These are phyloP conservation scores for Pyrus hybrid DNA, from an alignment of 331 rosid genomes.

Conservation along the genomic window DNA sequence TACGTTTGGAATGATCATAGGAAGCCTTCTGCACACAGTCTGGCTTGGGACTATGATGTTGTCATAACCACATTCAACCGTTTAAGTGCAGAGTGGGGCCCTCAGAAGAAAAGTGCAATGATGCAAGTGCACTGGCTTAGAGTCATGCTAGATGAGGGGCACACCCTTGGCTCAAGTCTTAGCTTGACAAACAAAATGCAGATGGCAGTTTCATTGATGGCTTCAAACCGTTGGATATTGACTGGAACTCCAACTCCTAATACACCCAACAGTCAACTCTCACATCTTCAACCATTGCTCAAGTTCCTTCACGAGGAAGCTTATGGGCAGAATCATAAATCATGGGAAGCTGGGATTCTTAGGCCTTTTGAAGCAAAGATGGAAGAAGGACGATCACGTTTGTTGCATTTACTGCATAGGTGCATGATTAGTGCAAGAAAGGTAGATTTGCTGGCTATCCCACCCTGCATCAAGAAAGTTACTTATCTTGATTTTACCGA, in stretches of 20 bases:
- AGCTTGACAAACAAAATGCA: slow-evolving; percentile 90
- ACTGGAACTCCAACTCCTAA: slow-evolving; percentile 99
- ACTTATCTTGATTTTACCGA: slow-evolving; percentile 62
- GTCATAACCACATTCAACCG: slow-evolving; percentile 91
- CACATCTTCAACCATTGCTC: slow-evolving; percentile 91
- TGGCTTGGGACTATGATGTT: slow-evolving; percentile 97
- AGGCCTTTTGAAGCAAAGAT: slow-evolving; percentile 95
- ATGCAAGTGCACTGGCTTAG: slow-evolving; percentile 94
- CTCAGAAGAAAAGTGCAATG: slow-evolving; percentile 60
- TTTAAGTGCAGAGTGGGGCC: slow-evolving; percentile 89
- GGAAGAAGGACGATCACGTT: slow-evolving; percentile 88
- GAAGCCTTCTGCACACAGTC: slow-evolving; percentile 70
- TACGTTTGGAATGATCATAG: slow-evolving; percentile 66
- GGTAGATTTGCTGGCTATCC: slow-evolving; percentile 66
- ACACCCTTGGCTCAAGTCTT: slow-evolving; percentile 94
- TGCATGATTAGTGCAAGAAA: slow-evolving; percentile 95
- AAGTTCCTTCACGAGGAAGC: slow-evolving; percentile 95
- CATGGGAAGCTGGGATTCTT: slow-evolving; percentile 95
- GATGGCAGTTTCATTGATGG: slow-evolving; percentile 84
- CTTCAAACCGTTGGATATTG: slow-evolving; percentile 94
- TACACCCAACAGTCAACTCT: slow-evolving; percentile 89
- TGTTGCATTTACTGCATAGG: slow-evolving; percentile 68
- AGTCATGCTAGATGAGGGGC: slow-evolving; percentile 94
- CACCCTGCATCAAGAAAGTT: slow-evolving; percentile 80
- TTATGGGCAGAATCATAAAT: slow-evolving; percentile 77